Percentiles rank a stretch among this genome's conserved stretches.
Conservation (phyloP, 306 rosid species). For the Sphenostylis stenocarpa region DNA sequence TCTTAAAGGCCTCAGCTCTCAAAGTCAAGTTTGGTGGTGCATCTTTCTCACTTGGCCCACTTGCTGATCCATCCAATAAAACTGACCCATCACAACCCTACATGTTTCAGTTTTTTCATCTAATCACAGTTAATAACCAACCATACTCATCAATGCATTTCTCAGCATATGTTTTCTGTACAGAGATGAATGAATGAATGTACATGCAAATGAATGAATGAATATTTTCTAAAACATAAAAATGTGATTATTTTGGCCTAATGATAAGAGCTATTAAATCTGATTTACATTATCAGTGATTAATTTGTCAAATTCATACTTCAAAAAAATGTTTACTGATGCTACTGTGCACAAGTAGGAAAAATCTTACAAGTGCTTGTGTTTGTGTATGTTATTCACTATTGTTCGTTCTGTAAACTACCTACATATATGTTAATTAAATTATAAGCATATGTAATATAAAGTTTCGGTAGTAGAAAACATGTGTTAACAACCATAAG, state of each 20-base stretch:
- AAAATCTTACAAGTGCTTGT: too few species aligned
- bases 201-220: not conserved
- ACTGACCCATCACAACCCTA: constrained; percentile 83
- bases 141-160: not conserved
- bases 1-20: constrained; percentile 50
- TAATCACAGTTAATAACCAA: not conserved
- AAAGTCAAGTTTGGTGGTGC: constrained; percentile 59
- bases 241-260: not conserved
- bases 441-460: too few species aligned
- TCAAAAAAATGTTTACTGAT: too few species aligned
- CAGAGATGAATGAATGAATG: not conserved
- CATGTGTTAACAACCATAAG: too few species aligned
- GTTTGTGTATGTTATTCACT: too few species aligned
- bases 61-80: constrained; percentile 61
- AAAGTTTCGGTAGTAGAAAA: too few species aligned
- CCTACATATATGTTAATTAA: too few species aligned
- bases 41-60: constrained; percentile 63
- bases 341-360: not conserved
- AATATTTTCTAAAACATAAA: not conserved
- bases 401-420: too few species aligned
- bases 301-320: not conserved
- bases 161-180: not conserved
- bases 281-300: not conserved
- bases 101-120: not conserved
- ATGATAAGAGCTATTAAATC: not conserved